A percentile compares a stretch with the other conserved stretches of the same genome.
Evolutionary conservation across 164 flowering plant genomes (phyloP).

Genomic region (Litsea cubeba): DNA sequence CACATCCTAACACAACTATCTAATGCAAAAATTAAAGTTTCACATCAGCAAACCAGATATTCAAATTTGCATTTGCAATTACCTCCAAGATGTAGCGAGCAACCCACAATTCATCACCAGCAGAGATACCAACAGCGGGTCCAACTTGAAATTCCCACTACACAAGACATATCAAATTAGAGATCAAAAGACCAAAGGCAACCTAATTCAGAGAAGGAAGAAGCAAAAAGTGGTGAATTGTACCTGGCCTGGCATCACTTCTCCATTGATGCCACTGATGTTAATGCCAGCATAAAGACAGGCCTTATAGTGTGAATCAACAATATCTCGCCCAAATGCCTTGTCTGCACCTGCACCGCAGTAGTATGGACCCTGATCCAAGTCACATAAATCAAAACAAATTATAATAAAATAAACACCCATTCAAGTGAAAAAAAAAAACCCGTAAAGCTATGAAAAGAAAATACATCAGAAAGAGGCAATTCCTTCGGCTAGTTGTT

Average conservation of each 20-base stretch:
- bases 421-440: background rate
- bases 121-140: constrained; percentile 30
- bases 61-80: background rate
- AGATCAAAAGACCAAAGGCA: background rate
- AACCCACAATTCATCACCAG: constrained; percentile 35
- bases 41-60: background rate
- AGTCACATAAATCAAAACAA: background rate
- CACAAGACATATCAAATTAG: background rate
- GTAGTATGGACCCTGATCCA: constrained; percentile 35
- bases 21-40: background rate
- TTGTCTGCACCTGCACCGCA: constrained; percentile 36
- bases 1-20: background rate
- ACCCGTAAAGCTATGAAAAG: background rate
- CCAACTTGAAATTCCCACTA: constrained; percentile 40
- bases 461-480: background rate
- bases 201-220: background rate
- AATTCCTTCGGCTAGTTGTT: too few species aligned
- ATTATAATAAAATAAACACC: background rate
- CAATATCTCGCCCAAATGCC: constrained; percentile 34
- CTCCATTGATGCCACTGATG: constrained; percentile 36
- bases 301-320: constrained; percentile 39
- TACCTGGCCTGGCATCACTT: constrained; percentile 39
- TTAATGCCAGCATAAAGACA: constrained; percentile 39
- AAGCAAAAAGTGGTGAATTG: background rate
- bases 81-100: constrained; percentile 33